phyloP scores from a whole-genome alignment of 2,329 filamentous ascomycete genomes.

The Raffaelea albimanens region DNA sequence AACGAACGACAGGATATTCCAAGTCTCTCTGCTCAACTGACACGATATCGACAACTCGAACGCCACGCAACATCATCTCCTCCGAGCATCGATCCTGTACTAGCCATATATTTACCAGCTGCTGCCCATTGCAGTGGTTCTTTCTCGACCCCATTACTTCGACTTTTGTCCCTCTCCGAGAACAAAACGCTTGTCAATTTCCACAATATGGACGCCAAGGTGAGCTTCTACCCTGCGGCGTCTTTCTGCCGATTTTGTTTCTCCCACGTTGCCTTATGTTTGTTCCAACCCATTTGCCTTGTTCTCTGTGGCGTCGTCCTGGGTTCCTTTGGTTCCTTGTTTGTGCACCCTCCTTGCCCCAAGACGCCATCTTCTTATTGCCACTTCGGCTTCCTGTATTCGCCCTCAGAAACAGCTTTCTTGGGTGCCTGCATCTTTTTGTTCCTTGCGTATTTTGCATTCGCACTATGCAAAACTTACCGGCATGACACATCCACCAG shows the following conservation, averaged over 20 bases:
- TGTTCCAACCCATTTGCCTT: neutral
- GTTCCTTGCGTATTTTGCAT: too few species aligned
- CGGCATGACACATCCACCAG: too few species aligned
- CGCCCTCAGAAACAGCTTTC: too few species aligned
- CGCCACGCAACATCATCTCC: neutral
- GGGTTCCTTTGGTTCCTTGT: neutral
- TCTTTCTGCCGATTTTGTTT: neutral
- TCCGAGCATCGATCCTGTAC: neutral
- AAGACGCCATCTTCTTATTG: neutral
- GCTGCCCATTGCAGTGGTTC: neutral
- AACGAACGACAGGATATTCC: too few species aligned
- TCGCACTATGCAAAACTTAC: too few species aligned
- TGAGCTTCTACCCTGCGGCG: neutral
- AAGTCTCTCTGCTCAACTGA: neutral
- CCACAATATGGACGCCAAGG: slow-evolving; percentile 5
- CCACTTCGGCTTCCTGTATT: too few species aligned
- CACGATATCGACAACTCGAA: neutral
- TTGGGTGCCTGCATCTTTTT: too few species aligned
- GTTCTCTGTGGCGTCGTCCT: neutral
- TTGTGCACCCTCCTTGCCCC: neutral
- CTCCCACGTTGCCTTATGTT: neutral
- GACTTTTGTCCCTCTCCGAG: too few species aligned
- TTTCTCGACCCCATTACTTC: neutral
- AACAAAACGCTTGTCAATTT: neutral
- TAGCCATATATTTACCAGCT: neutral